A percentile compares a stretch with the other conserved stretches of the same genome.
These are phyloP conservation scores for Penicillium brevicompactum DNA, from an alignment of 2,329 filamentous ascomycete species.

Conservation along the genomic window DNA sequence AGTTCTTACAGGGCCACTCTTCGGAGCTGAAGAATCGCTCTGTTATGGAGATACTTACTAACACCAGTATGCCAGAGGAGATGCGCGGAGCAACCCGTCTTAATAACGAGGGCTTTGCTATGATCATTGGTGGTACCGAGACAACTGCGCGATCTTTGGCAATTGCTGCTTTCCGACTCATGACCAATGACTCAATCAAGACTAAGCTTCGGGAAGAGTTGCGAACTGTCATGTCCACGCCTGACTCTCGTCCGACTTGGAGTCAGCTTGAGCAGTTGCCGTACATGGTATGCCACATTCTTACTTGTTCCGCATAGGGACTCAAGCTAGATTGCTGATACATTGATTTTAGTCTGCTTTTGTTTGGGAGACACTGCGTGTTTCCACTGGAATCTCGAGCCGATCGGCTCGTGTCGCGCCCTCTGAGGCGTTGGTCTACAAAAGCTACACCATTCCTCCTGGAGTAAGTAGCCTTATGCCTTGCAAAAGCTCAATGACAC, in stretches of 20 bases:
- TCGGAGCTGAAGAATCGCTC: neutral
- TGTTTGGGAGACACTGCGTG: conserved; percentile 36
- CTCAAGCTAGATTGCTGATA: neutral
- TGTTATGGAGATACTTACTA: conserved; percentile 18
- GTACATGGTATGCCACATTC: neutral
- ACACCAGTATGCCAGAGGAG: conserved; percentile 18
- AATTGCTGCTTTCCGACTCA: conserved; percentile 29
- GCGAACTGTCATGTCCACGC: conserved; percentile 29
- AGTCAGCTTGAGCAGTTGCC: conserved; percentile 43
- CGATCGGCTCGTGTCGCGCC: conserved; percentile 31
- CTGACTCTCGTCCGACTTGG: conserved; percentile 26
- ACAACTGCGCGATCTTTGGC: conserved; percentile 37
- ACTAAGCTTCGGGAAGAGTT: conserved; percentile 31
- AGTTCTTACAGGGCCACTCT: conserved; percentile 7
- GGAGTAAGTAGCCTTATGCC: conserved; percentile 20
- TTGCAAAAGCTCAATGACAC: too few species aligned
- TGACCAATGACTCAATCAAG: conserved; percentile 19
- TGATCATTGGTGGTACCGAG: conserved; percentile 45
- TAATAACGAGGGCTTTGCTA: conserved; percentile 40
- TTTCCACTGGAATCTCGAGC: conserved; percentile 42
- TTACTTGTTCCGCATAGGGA: too few species aligned
- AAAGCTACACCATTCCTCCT: conserved; percentile 33
- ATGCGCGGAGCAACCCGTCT: conserved; percentile 29
- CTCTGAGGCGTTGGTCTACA: conserved; percentile 30
- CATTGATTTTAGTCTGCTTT: conserved; percentile 13